Base-by-base conservation (phyloP, 2,329 filamentous ascomycete species). In the Zasmidium angulare region DNA sequence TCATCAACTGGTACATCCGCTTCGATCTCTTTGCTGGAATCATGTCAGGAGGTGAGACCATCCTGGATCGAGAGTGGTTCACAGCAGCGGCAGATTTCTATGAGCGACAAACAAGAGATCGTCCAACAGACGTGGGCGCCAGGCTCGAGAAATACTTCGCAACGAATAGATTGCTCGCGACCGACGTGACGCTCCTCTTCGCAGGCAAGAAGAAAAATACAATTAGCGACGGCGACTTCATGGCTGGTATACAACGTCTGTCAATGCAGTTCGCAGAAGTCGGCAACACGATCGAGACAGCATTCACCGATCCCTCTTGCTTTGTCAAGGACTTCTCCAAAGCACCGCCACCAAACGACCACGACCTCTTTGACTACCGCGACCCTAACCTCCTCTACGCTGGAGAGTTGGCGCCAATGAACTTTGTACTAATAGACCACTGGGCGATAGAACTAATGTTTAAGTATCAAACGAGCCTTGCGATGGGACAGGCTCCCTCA, bases 1-100 rank as follows among this genome's bases (percentile, higher is more conserved):
- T 95, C 48, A 82, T 96, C 52, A 81, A 83, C n/a, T 98, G 95
- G 95, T 97, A 96, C 73, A 83, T 87, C 26, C 87, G 93, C 36
- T 96, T 96, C 71, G 95, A 98, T 73, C 82, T 93, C 10, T 90
- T 93, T 58, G 87, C 91, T 4, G 89, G 90, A 1, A 84, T 97
- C 62, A 87, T 96, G 81, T 90, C 90, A 22, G 89, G 90, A 1
- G 89, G 89, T 65, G 86, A 88, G 66, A 87, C 90, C 0, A 84
- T 87, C 1, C 79, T 98, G 14, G 82, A 87, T 6, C 84, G 86
- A 50, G 87, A 91, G 60, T 98, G 93, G 93, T 93, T 93, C 69
- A 79, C 82, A 1, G 78, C 81, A 7, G 83, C 85, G 56, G 80
- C 88, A 47, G 79, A 86, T 2, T 89, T 85, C 71, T 89, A 88